These are phyloP conservation scores for Lentinula detonsa DNA, from an alignment of 768 basidiomycete species.

Conservation along the genomic window DNA sequence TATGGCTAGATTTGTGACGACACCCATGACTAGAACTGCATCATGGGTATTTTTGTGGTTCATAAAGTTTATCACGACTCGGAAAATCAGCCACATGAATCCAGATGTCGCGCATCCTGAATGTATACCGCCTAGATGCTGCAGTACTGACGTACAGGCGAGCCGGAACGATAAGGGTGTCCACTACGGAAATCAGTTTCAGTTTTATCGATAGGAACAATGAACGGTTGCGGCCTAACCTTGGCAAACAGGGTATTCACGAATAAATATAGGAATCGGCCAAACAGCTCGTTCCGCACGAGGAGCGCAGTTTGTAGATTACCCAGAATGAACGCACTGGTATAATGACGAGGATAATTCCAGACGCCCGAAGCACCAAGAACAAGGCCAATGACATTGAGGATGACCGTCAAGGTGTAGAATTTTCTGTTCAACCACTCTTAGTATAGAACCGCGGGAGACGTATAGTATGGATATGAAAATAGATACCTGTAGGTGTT, in stretches of 20 bases:
- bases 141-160: slow-evolving; percentile 64
- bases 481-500: slow-evolving; percentile 63
- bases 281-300: slow-evolving; percentile 79
- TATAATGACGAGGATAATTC: slow-evolving; percentile 60
- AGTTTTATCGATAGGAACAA: not conserved
- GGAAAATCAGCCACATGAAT: slow-evolving; percentile 65
- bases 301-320: slow-evolving; percentile 70
- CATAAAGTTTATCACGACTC: slow-evolving; percentile 47
- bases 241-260: slow-evolving; percentile 78
- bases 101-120: slow-evolving; percentile 78
- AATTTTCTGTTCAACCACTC: slow-evolving; percentile 48
- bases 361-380: slow-evolving; percentile 60
- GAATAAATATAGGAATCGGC: slow-evolving; percentile 64
- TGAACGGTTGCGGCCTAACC: slow-evolving; percentile 26
- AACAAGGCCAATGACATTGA: slow-evolving; percentile 56
- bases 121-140: slow-evolving; percentile 82
- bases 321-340: slow-evolving; percentile 68
- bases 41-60: slow-evolving; percentile 44
- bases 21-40: slow-evolving; percentile 53
- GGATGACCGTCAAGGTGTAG: slow-evolving; percentile 51
- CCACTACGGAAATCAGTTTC: slow-evolving; percentile 27
- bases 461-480: not conserved
- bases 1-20: slow-evolving; percentile 55
- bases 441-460: not conserved
- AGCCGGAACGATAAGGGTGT: slow-evolving; percentile 58